phyloP scores from a whole-genome alignment of 2,329 filamentous ascomycete genomes.

The Myriangium duriaei region DNA sequence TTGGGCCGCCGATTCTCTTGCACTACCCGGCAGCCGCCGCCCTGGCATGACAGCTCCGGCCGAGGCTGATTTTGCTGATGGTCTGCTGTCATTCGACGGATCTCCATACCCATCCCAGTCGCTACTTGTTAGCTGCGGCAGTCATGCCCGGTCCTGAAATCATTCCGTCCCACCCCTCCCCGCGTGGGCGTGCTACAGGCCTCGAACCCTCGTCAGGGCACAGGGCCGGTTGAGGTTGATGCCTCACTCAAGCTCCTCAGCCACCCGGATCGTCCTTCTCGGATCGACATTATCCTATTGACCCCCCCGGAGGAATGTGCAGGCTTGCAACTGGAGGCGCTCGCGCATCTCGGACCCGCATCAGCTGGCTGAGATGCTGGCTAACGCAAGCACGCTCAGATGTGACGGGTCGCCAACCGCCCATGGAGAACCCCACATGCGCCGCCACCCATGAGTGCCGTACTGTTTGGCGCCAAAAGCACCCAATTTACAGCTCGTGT shows the following conservation, averaged over 20 bases:
- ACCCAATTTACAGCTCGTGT: conserved; percentile 9
- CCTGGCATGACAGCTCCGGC: conserved; percentile 1
- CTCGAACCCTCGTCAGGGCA: not conserved
- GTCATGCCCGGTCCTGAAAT: conserved; percentile 10
- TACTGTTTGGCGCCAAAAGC: conserved; percentile 8
- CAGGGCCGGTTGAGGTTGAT: conserved; percentile 3
- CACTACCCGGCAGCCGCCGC: too few species aligned
- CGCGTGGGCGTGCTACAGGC: not conserved
- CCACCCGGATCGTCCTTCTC: conserved; percentile 7
- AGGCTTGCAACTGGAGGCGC: too few species aligned
- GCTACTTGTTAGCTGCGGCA: conserved; percentile 9
- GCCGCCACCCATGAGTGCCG: conserved; percentile 1
- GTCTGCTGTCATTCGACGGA: conserved; percentile 8
- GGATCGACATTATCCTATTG: not conserved
- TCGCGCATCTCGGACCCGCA: too few species aligned
- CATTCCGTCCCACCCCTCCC: conserved; percentile 1
- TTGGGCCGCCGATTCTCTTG: too few species aligned
- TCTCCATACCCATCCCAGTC: conserved; percentile 8
- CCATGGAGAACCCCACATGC: conserved; percentile 5
- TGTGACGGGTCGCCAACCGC: not conserved
- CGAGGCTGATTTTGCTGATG: conserved; percentile 4
- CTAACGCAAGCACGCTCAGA: not conserved
- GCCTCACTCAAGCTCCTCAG: conserved; percentile 7
- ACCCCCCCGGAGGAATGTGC: too few species aligned
- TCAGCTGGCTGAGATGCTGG: too few species aligned